phyloP scores from a whole-genome alignment of 23 red algal genomes.

The Gracilaria domingensis region DNA sequence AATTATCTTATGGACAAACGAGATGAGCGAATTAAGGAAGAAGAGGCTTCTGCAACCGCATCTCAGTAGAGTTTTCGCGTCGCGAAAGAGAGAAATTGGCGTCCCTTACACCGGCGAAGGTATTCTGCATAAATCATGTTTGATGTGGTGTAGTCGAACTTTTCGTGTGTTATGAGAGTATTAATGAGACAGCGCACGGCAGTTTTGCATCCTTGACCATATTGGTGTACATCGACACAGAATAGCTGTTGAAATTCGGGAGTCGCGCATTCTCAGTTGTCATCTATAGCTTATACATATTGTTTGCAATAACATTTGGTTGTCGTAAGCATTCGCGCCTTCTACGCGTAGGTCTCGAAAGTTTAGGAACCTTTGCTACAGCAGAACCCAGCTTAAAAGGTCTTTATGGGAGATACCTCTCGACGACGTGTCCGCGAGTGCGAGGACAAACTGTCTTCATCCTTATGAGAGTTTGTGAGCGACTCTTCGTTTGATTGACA shows the following conservation, averaged over 20 bases:
- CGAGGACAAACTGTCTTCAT: too few relatives aligned
- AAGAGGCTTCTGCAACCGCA: neutral
- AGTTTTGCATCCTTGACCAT: too few relatives aligned
- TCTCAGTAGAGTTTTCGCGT: neutral
- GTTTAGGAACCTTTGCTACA: too few relatives aligned
- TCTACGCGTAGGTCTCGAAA: too few relatives aligned
- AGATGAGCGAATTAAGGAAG: slow-evolving; percentile 56
- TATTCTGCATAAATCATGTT: neutral
- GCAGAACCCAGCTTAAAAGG: too few relatives aligned
- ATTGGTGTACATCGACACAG: neutral
- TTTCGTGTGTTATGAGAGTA: neutral
- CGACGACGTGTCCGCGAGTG: too few relatives aligned
- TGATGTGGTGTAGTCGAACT: neutral
- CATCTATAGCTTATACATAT: slow-evolving; percentile 14
- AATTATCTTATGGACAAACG: slow-evolving; percentile 70
- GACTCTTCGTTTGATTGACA: too few relatives aligned
- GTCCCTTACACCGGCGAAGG: neutral
- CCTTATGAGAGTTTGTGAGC: too few relatives aligned
- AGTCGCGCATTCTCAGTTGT: neutral
- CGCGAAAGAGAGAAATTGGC: neutral
- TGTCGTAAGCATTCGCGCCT: too few relatives aligned
- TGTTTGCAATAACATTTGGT: neutral
- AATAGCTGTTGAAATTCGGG: neutral
- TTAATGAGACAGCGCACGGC: too few relatives aligned
- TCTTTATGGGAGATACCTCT: too few relatives aligned